These are phyloP conservation scores for Crithidia brevicula DNA, from an alignment of 208 protist genomes.

Conservation along the genomic window DNA sequence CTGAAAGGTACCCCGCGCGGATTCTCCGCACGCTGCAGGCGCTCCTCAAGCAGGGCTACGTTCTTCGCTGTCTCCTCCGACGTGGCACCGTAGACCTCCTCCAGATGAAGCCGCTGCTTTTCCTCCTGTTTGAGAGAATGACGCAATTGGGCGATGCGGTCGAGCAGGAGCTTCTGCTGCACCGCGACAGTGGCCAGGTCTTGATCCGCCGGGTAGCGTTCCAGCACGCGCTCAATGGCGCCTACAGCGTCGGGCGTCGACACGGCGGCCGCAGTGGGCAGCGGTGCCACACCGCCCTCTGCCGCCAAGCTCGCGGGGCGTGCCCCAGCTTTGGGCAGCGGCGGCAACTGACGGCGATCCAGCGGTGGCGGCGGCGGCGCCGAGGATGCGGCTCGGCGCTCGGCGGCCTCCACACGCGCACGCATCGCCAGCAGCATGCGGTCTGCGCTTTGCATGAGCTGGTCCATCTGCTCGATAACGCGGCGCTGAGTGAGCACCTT, in stretches of 20 bases:
- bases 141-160: conserved; percentile 35
- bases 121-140: conserved; percentile 44
- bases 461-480: conserved; percentile 44
- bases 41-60: conserved; percentile 54
- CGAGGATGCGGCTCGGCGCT: neutral
- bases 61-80: conserved; percentile 37
- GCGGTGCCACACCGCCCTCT: neutral
- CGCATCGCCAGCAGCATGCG: conserved; percentile 42
- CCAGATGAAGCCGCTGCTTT: conserved; percentile 48
- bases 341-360: conserved; percentile 18
- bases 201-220: conserved; percentile 23
- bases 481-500: conserved; percentile 31
- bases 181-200: conserved; percentile 27
- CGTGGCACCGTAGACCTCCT: conserved; percentile 50
- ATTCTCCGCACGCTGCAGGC: conserved; percentile 35
- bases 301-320: neutral
- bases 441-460: conserved; percentile 45
- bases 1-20: conserved; percentile 17
- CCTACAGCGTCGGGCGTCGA: conserved; percentile 15
- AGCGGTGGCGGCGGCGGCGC: neutral
- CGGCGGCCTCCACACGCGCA: conserved; percentile 34
- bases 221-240: conserved; percentile 15
- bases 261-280: neutral
- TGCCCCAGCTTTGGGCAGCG: conserved; percentile 9
- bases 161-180: conserved; percentile 27